Base-by-base conservation (phyloP, 257 asterid genomes). In the Solanum ahanhuiri region DNA sequence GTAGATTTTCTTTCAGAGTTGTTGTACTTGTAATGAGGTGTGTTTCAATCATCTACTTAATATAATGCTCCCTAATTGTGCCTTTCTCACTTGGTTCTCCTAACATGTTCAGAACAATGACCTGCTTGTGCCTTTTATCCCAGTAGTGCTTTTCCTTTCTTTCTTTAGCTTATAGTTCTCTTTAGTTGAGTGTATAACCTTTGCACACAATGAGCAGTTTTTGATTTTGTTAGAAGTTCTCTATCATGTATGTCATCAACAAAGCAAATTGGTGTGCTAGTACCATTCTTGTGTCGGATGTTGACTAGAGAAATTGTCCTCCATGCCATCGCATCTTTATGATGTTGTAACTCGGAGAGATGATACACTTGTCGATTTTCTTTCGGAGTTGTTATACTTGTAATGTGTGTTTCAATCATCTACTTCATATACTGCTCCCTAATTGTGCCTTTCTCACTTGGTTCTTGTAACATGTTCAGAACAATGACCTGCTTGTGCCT, bases 231-330 rank as follows among this genome's bases (percentile, higher is more conserved):
- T 9, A 54, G 2, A 45, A 54, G 63, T 54, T 54, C 63, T 18
- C 63, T 54, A 17, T 54, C 22, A 18, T 54, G 9, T 54, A 18
- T 54, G 23, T 54, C 63, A 54, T 54, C 63, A 12, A 45, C 89
- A 88, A 83, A 90, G 89, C 90, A 90, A 76, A 12, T 88, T 85
- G 89, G 86, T 88, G 9, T 83, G 45, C 54, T 7, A 31, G 9
- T 87, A 73, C 88, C 90, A 89, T 72, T 48, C 25, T 73, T 87
- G 90, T 86, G 91, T 88, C 86, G 84, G 88, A 88, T 84, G 87
- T 58, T 88, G 90, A 89, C 92, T 67, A 88, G 17, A 91, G 15
- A 43, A 43, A 90, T 41, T 84, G 25, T 81, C 84, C 75, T 85
- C 71, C 83, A 77, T 69, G 28, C n/a, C 60, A 30, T 87, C 18